Percentiles rank a stretch among this genome's conserved stretches.
These are phyloP conservation scores for Lunularia cruciata DNA, from an alignment of 225 moss, liverwort and hornwort genomes.

Conservation along the genomic window DNA sequence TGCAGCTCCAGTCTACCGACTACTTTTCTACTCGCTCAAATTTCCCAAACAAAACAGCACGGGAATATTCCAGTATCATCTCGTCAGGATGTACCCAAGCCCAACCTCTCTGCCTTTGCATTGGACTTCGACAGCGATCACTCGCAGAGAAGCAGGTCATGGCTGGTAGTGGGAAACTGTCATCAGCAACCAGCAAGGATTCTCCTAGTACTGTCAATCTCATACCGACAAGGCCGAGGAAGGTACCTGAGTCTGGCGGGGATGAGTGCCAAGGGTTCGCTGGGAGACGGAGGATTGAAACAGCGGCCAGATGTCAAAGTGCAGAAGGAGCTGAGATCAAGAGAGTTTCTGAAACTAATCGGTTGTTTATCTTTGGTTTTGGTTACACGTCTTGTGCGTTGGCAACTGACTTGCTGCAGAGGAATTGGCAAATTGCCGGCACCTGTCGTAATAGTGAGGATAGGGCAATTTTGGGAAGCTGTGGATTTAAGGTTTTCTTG, in stretches of 20 bases:
- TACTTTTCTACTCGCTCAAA: too few relatives aligned
- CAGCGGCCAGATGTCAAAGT: not conserved
- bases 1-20: conserved; percentile 1
- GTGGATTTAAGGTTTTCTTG: conserved; percentile 49
- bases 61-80: too few relatives aligned
- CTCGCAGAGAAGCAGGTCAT: too few relatives aligned
- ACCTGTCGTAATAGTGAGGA: conserved; percentile 70
- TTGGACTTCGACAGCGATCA: too few relatives aligned
- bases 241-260: too few relatives aligned
- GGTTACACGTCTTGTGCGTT: conserved; percentile 67
- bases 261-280: not conserved
- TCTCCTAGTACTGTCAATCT: too few relatives aligned
- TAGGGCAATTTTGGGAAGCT: conserved; percentile 42
- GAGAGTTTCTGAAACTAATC: not conserved
- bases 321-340: not conserved
- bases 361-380: conserved; percentile 76
- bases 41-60: too few relatives aligned
- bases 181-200: too few relatives aligned
- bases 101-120: too few relatives aligned
- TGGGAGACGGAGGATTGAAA: not conserved
- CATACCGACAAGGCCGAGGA: too few relatives aligned
- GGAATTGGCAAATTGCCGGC: conserved; percentile 63
- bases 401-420: conserved; percentile 48
- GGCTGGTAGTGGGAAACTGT: too few relatives aligned
- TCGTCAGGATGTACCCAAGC: too few relatives aligned